Evolutionary conservation across 495 filamentous ascomycete genomes (phyloP), one percentile per base, ranked within the genome.

Genomic region (Peziza echinospora): DNA sequence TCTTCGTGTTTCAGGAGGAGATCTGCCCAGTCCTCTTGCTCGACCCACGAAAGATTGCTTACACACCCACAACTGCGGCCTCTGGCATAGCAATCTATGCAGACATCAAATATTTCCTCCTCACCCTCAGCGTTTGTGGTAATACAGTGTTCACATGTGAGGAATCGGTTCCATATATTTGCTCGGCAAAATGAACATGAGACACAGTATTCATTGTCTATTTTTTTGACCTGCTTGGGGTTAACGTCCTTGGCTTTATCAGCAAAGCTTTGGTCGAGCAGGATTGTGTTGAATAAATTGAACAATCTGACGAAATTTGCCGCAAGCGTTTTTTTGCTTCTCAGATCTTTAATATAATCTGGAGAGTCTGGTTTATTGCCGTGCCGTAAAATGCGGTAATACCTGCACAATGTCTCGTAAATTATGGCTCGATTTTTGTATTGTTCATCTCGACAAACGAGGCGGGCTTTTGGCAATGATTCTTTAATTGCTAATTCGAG

Each of bases 361-460:
- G 52, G 47, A 24, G 51, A 49, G 22, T 62, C 49, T 5, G 68
- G 62, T 24, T 64, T 56, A 17, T 62, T 56, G 22, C 61, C 60
- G 10, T 60, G 44, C n/a, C 48, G 54, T 9, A 94, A 69, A 39
- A 82, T 63, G 2, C 63, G 62, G 26, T 76, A 78, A 50, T 93
- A 94, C 46, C 80, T 80, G 1, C 76, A 64, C 8, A 94, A 67
- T 0, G 84, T 78, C 59, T 75, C 89, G 57, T 79, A 93, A 23
- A 94, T 70, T 49, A 96, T 94, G 16, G 86, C 81, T 56, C 93
- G 93, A 65, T 87, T 93, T 60, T 96, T 97, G 67, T 97, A 97
- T 59, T 93, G 84, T 55, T 97, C 89, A 51, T 97, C 89, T n/a
- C 89, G 84, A 58, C 89, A 94, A 24, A 96, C 85, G 55, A 93